Base-by-base conservation (phyloP, 2,329 filamentous ascomycete genomes). In the Pseudovirgaria hyperparasitica region DNA sequence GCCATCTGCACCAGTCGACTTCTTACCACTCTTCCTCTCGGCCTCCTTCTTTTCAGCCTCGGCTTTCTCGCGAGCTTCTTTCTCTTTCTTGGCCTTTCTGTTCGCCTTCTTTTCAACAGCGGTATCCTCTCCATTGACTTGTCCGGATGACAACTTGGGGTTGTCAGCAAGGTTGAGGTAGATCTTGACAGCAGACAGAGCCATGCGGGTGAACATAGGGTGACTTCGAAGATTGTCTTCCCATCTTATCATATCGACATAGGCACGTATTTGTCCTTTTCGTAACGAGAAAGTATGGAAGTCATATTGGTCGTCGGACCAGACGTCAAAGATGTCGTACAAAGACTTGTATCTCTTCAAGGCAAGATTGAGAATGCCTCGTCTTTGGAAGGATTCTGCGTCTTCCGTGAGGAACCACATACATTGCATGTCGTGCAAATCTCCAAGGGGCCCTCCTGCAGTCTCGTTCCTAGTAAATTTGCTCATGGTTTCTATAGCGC, bases 261-360 rank as follows among this genome's bases (percentile, higher is more conserved):
- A 98, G 2, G 90, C 82, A 30, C 87, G 70, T 34, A 96, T 82
- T 64, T 93, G 87, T 9, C 92, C 92, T 56, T 96, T 98, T 12
- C 90, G 70, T n/a, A 98, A 63, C 12, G 85, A 94, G 57, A 98
- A 98, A 51, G 75, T 84, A 64, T 98, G 92, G 63, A 98, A 98
- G 52, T 98, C 90, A 45, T 96, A 94, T 48, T 98, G 90, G 43
- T 98, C 90, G 52, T 98, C 92, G 49, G 92, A 80, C 90, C 90
- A 98, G 12, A 84, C 75, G 39, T 96, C 87, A 45, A 98, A 98
- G 39, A 98, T 92, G 55, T 82, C 84, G 52, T 78, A 77, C 31
- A 98, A 72, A 13, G 82, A 67, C 38, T 86, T 82, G 55, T 94
- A 87, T 26, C 92, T 75, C 63, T 98, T 98, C 28, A 98, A 64